These are phyloP conservation scores for Cladorrhinum sp. DNA, from an alignment of 2,329 filamentous ascomycete genomes.

Conservation along the genomic window DNA sequence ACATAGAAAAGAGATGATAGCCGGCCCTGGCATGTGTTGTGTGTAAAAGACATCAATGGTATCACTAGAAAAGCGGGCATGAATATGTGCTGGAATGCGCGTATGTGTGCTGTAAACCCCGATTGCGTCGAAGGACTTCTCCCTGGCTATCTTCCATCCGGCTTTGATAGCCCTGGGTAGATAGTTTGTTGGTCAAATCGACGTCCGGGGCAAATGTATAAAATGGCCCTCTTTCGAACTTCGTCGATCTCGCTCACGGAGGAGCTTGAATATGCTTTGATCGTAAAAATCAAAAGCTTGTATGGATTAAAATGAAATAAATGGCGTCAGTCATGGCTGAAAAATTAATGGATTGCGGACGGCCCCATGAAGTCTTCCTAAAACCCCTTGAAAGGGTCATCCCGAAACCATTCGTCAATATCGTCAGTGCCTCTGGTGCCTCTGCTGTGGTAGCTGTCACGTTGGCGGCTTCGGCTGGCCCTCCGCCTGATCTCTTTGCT, in stretches of 20 bases:
- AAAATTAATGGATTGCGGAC: neutral
- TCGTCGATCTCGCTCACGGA: neutral
- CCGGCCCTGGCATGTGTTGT: neutral
- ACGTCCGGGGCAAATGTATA: neutral
- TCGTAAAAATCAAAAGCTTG: neutral
- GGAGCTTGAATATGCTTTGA: neutral
- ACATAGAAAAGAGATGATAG: neutral
- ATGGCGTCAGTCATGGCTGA: slow-evolving; percentile 23
- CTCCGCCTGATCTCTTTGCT: slow-evolving; percentile 55
- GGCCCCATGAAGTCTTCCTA: slow-evolving; percentile 30
- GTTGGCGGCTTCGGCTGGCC: slow-evolving; percentile 51
- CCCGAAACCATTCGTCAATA: slow-evolving; percentile 54
- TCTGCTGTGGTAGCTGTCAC: slow-evolving; percentile 50
- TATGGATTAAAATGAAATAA: neutral
- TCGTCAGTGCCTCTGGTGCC: slow-evolving; percentile 45
- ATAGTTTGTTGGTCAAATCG: neutral
- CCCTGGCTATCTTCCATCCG: too few relatives aligned
- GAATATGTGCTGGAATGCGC: neutral
- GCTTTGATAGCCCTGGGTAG: neutral
- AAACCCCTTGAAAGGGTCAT: slow-evolving; percentile 63
- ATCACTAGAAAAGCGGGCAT: neutral
- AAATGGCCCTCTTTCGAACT: neutral
- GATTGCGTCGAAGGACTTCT: neutral
- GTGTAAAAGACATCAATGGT: neutral
- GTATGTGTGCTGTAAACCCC: neutral